Percentiles rank a stretch among this genome's conserved stretches.
Conservation (phyloP, 2,329 filamentous ascomycete species). For the Lachnellula arida region DNA sequence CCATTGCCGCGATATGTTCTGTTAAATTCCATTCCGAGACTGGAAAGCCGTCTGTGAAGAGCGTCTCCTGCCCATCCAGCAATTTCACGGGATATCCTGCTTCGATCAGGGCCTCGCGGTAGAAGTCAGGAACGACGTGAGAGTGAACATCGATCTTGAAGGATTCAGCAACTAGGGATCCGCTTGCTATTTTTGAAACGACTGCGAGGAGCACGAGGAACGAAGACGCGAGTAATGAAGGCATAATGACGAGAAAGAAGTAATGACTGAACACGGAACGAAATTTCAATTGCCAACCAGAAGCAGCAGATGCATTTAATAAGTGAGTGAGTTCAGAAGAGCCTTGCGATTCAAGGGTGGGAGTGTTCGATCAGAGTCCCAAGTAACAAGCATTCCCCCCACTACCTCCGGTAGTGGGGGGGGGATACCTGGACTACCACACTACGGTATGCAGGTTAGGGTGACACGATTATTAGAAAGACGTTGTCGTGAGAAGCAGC, state of each 20-base stretch:
- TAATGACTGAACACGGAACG: too few species aligned
- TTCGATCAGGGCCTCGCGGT: slow-evolving; percentile 36
- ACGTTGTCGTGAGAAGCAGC: too few species aligned
- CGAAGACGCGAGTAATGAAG: background rate
- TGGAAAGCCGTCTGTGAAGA: slow-evolving; percentile 42
- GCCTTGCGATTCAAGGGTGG: too few species aligned
- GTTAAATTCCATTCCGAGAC: slow-evolving; percentile 42
- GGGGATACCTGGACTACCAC: too few species aligned
- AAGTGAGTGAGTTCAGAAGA: too few species aligned
- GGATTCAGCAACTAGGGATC: background rate
- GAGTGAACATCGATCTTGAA: slow-evolving; percentile 42
- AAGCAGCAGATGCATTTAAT: too few species aligned
- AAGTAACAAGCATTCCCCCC: too few species aligned
- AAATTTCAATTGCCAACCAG: too few species aligned
- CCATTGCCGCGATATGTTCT: slow-evolving; percentile 43
- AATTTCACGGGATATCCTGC: slow-evolving; percentile 36
- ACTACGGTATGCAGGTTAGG: too few species aligned
- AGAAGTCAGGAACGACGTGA: slow-evolving; percentile 42
- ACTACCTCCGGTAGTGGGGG: too few species aligned
- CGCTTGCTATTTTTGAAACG: background rate
- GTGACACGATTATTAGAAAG: too few species aligned
- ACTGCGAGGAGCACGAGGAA: background rate
- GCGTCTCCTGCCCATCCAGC: slow-evolving; percentile 17
- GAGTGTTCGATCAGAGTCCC: too few species aligned
- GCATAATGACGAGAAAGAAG: background rate